phyloP scores from a whole-genome alignment of 225 moss, liverwort and hornwort species.

The Neckera pumila region DNA sequence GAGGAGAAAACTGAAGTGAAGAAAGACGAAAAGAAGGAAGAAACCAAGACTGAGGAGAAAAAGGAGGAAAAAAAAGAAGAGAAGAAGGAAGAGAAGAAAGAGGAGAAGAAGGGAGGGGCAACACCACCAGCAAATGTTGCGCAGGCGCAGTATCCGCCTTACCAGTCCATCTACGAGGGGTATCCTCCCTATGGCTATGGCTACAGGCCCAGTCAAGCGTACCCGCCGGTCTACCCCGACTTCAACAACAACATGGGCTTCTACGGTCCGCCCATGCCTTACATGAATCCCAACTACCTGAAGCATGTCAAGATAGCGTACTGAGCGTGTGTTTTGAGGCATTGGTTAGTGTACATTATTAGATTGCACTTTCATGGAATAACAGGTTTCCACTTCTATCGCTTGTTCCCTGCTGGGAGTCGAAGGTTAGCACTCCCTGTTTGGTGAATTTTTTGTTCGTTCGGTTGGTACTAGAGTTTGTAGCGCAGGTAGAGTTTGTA shows the following conservation, averaged over 20 bases:
- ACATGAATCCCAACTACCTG: slow-evolving; percentile 37
- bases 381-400: not conserved
- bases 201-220: slow-evolving; percentile 27
- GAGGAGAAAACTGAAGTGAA: not conserved
- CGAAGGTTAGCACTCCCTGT: not conserved
- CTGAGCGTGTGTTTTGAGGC: not conserved
- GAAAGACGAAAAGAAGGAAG: not conserved
- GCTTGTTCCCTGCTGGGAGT: not conserved
- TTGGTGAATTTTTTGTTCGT: not conserved
- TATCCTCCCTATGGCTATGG: slow-evolving; percentile 2
- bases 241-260: slow-evolving; percentile 3
- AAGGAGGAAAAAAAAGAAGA: not conserved
- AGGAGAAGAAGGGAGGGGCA: not conserved
- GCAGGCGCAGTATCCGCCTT: slow-evolving; percentile 10
- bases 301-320: slow-evolving; percentile 44
- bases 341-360: not conserved
- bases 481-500: not conserved
- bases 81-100: not conserved
- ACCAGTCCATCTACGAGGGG: slow-evolving; percentile 4
- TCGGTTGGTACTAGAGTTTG: not conserved
- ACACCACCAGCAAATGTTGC: not conserved
- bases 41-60: not conserved
- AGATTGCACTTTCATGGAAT: not conserved
- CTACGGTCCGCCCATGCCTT: slow-evolving; percentile 10
- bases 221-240: slow-evolving; percentile 32